Evolutionary conservation across 2,329 filamentous ascomycete species (phyloP).

Genomic region (Cladosporium sp.): DNA sequence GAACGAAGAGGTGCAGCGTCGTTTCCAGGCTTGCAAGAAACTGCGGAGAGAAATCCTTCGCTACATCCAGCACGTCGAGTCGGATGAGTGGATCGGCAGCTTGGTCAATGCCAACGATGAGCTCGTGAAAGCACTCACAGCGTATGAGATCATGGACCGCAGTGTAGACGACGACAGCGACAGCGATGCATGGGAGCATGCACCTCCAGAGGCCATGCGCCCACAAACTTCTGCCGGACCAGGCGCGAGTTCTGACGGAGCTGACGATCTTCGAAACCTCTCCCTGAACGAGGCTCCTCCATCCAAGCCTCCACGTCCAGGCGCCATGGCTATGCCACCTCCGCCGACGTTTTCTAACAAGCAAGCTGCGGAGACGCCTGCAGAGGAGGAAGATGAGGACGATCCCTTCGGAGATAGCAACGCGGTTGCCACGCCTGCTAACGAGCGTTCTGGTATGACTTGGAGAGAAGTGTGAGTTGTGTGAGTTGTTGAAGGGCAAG

Average conservation of each 20-base stretch:
- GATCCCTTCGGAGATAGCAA: slow-evolving; percentile 85
- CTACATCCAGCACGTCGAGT: slow-evolving; percentile 89
- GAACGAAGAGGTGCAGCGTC: slow-evolving; percentile 67
- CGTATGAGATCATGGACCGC: slow-evolving; percentile 88
- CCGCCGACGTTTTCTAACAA: slow-evolving; percentile 34
- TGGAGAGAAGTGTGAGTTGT: slow-evolving; percentile 26
- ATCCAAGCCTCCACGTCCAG: slow-evolving; percentile 46
- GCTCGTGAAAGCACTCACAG: slow-evolving; percentile 88
- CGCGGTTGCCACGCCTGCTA: slow-evolving; percentile 55
- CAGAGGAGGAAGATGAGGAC: slow-evolving; percentile 71
- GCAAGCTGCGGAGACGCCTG: slow-evolving; percentile 40
- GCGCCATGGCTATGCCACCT: slow-evolving; percentile 36
- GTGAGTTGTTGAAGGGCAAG: no score
- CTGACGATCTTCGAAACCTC: slow-evolving; percentile 43
- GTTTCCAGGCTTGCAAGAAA: slow-evolving; percentile 83
- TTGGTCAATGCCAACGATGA: slow-evolving; percentile 93
- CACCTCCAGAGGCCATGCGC: slow-evolving; percentile 8
- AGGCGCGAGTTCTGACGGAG: slow-evolving; percentile 23
- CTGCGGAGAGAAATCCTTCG: slow-evolving; percentile 80
- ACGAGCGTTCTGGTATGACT: slow-evolving; percentile 37
- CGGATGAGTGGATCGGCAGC: slow-evolving; percentile 86
- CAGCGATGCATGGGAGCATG: slow-evolving; percentile 54
- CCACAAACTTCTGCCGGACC: slow-evolving; percentile 4
- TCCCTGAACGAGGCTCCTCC: slow-evolving; percentile 44
- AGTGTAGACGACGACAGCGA: slow-evolving; percentile 72